Base-by-base conservation (phyloP, 2,329 filamentous ascomycete species). In the Coniella vitis region DNA sequence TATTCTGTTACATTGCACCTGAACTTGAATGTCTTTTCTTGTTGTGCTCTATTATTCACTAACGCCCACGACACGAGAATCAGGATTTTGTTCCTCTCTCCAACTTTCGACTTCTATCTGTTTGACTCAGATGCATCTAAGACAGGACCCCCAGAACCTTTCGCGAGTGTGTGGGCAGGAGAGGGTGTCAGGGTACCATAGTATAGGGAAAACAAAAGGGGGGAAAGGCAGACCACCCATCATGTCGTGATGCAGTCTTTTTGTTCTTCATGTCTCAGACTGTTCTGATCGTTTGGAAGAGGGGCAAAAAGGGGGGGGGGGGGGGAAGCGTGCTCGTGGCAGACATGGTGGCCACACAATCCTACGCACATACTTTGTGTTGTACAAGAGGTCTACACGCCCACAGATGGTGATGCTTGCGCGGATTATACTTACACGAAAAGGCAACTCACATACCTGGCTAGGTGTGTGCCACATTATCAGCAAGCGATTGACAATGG, bases 51-150 rank as follows among this genome's bases (percentile, higher is more conserved):
- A n/a, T n/a, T 29, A 29, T 10, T 29, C 10, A 10, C 25, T 29
- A 10, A 29, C 25, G 10, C 5, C 10, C 25, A 5, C 10, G 31
- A 22, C 14, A 32, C 37, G 13, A n/a, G 37, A 29, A 50, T 20
- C 42, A 37, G 36, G 45, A n/a, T 5, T 14, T 22, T 20, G 7
- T 38, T 20, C 9, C 21, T 39, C n/a, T 21, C n/a, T 14, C 13
- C 16, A 1, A 10, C 16, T 8, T 8, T 40, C 29, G 16, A 16
- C 17, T 5, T 31, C 16, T 17, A 16, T 37, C 38, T 20, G 35
- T 21, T 31, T 53, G 51, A 53, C 47, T 50, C 47, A 53, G 47
- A 53, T 53, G 43, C 38, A 53, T 53, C 51, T 53, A 47, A 53
- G 47, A 50, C 40, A 41, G 35, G 17, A 34, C 32, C 16, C 35